A percentile compares a stretch with the other conserved stretches of the same genome.
Conservation (phyloP, 148 eudicot species). For the Beta vulgaris region DNA sequence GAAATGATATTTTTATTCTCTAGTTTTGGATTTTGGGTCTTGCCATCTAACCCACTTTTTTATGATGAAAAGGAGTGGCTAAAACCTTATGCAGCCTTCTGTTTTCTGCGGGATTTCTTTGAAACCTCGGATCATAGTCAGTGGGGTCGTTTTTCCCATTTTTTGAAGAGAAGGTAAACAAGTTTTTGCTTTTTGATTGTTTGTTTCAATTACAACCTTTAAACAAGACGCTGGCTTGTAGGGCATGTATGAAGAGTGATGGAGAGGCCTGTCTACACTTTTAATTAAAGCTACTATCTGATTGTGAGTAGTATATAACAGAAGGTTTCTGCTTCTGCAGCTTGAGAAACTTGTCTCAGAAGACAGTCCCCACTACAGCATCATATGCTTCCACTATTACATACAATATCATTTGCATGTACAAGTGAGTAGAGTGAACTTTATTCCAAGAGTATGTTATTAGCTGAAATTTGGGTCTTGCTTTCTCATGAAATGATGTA, state of each 20-base stretch:
- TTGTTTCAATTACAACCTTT: background rate
- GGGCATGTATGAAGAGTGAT: background rate
- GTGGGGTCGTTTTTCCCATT: constrained; percentile 85
- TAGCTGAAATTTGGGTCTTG: constrained; percentile 6
- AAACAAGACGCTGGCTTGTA: background rate
- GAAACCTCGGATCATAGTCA: constrained; percentile 95
- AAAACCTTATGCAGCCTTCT: constrained; percentile 93
- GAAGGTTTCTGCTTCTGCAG: constrained; percentile 40
- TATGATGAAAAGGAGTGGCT: constrained; percentile 74
- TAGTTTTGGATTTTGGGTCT: background rate
- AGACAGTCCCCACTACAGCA: constrained; percentile 64
- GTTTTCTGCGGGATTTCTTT: constrained; percentile 93
- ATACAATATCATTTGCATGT: constrained; percentile 82
- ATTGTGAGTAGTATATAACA: constrained; percentile 4
- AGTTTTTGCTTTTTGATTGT: background rate
- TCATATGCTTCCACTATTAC: constrained; percentile 81
- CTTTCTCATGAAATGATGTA: constrained; percentile 1
- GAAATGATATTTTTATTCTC: background rate
- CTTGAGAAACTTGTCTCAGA: constrained; percentile 79
- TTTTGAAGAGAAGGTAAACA: constrained; percentile 67
- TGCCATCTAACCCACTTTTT: constrained; percentile 11
- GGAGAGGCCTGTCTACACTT: background rate
- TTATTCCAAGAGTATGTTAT: constrained; percentile 3
- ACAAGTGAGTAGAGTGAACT: constrained; percentile 49
- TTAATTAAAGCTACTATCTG: background rate